A percentile compares a stretch with the other conserved stretches of the same genome.
Conservation (phyloP, 139 green algal genomes). For the Picochlorum sp. region DNA sequence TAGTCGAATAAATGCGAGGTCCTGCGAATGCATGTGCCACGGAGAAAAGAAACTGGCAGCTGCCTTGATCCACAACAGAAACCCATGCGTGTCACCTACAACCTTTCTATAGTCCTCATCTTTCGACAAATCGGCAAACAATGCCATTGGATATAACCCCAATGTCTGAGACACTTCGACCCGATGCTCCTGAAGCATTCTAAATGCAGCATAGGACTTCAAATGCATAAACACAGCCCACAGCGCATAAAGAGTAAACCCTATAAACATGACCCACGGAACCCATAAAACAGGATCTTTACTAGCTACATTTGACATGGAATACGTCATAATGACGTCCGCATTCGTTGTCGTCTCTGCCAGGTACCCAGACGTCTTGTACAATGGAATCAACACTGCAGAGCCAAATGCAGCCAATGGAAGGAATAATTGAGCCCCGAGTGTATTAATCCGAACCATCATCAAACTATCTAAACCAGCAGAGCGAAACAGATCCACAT, state of each 20-base stretch:
- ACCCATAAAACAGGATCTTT: neutral
- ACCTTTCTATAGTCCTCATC: neutral
- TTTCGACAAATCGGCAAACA: neutral
- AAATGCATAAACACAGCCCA: neutral
- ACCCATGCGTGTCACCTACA: no score
- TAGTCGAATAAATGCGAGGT: no score
- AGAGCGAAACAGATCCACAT: neutral
- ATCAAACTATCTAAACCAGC: conserved; percentile 4
- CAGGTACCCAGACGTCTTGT: neutral
- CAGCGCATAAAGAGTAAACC: neutral
- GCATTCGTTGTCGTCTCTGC: neutral
- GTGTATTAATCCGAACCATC: neutral
- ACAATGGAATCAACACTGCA: conserved; percentile 4
- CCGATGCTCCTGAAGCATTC: neutral
- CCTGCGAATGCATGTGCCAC: no score
- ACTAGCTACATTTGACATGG: neutral
- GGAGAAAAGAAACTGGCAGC: no score
- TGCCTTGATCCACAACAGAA: no score
- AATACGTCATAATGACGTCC: neutral
- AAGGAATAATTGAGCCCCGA: neutral
- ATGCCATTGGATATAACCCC: neutral
- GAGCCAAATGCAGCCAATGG: conserved; percentile 1
- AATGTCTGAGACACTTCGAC: neutral
- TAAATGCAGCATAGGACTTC: neutral
- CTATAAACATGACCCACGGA: neutral